These are phyloP conservation scores for Globisporangium cystogenes DNA, from an alignment of 352 stramenopile species.

Conservation along the genomic window DNA sequence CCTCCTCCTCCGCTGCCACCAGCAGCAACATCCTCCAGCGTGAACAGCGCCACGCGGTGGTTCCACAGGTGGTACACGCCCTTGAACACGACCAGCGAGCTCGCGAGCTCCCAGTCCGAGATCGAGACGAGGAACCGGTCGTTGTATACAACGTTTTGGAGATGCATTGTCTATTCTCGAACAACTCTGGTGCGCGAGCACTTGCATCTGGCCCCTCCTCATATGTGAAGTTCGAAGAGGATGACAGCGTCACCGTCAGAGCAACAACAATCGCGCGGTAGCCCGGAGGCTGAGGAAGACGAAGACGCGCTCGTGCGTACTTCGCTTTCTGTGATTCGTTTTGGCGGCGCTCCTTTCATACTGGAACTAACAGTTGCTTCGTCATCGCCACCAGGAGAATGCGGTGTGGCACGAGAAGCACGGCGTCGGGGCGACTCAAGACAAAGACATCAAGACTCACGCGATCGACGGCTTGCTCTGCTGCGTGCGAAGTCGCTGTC, in stretches of 20 bases:
- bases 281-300: slow-evolving; percentile 13
- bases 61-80: too few relatives aligned
- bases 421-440: slow-evolving; percentile 3
- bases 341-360: too few relatives aligned
- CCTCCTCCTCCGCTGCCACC: too few relatives aligned
- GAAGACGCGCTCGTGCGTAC: slow-evolving; percentile 17
- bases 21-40: too few relatives aligned
- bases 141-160: slow-evolving; percentile 3
- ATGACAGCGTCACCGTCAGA: slow-evolving; percentile 3
- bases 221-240: too few relatives aligned
- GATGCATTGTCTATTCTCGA: neutral
- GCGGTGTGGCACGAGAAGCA: slow-evolving; percentile 63
- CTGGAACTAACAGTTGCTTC: neutral
- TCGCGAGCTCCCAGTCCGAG: slow-evolving; percentile 2
- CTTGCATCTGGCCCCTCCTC: neutral
- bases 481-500: slow-evolving; percentile 58
- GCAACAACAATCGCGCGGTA: slow-evolving; percentile 3
- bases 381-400: slow-evolving; percentile 24
- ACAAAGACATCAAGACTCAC: slow-evolving; percentile 24
- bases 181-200: too few relatives aligned
- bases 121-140: slow-evolving; percentile 4
- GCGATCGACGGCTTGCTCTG: slow-evolving; percentile 49
- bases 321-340: neutral
- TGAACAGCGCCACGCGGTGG: too few relatives aligned
- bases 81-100: too few relatives aligned